Evolutionary conservation across 805 yeast genomes (phyloP).

Genomic region (Candida insectorum): DNA sequence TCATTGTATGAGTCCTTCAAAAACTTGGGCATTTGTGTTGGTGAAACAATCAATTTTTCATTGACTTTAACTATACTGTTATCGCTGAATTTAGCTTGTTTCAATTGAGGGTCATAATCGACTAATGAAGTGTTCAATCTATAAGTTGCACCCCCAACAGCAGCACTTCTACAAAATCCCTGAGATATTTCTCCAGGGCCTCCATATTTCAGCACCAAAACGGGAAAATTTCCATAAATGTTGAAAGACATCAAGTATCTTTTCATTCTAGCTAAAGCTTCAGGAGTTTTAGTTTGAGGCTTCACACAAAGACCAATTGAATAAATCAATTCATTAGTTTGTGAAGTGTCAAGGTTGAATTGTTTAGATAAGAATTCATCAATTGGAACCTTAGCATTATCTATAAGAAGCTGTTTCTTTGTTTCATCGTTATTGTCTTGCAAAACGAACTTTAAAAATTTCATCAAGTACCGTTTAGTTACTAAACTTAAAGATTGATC

Average conservation of each 20-base stretch:
- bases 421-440: slow-evolving; percentile 56
- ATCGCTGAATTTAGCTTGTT: slow-evolving; percentile 70
- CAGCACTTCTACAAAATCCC: slow-evolving; percentile 96
- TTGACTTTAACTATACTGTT: slow-evolving; percentile 71
- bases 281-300: slow-evolving; percentile 59
- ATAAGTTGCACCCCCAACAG: slow-evolving; percentile 95
- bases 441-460: slow-evolving; percentile 82
- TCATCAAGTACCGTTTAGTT: slow-evolving; percentile 85
- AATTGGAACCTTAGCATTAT: slow-evolving; percentile 55
- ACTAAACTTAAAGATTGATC: slow-evolving; percentile 72
- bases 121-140: slow-evolving; percentile 68
- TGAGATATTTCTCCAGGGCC: slow-evolving; percentile 95
- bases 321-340: slow-evolving; percentile 77
- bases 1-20: slow-evolving; percentile 38
- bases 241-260: slow-evolving; percentile 83
- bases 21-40: slow-evolving; percentile 54
- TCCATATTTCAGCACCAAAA: slow-evolving; percentile 86
- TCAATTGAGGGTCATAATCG: slow-evolving; percentile 61
- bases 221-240: slow-evolving; percentile 93
- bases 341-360: slow-evolving; percentile 70
- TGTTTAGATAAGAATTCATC: slow-evolving; percentile 55
- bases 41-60: slow-evolving; percentile 77
- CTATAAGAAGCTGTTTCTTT: slow-evolving; percentile 54
- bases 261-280: slow-evolving; percentile 76
- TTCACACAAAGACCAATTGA: slow-evolving; percentile 79